These are phyloP conservation scores for Sphaerostilbella broomeana DNA, from an alignment of 2,329 filamentous ascomycete genomes.

Conservation along the genomic window DNA sequence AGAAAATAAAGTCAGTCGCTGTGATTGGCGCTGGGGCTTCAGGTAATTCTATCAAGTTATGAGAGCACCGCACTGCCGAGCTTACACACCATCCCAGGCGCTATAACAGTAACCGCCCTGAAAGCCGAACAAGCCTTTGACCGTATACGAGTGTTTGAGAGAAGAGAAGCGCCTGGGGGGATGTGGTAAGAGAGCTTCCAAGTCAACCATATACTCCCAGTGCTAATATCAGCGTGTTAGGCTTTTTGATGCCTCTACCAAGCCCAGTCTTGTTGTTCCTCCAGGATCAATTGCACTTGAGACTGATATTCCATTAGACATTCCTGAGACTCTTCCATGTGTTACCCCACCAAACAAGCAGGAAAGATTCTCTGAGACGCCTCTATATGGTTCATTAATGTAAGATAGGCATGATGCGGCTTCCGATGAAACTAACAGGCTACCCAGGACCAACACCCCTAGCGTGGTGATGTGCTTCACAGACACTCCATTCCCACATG, in stretches of 20 bases:
- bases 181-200: constrained; percentile 31
- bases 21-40: not conserved
- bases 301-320: constrained; percentile 37
- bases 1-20: not conserved
- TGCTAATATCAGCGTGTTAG: constrained; percentile 22
- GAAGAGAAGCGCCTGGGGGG: constrained; percentile 36
- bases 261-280: constrained; percentile 27
- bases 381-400: constrained; percentile 46
- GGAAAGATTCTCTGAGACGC: constrained; percentile 40
- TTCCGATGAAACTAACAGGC: not conserved
- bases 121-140: constrained; percentile 38
- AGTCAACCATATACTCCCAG: not conserved
- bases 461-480: constrained; percentile 51
- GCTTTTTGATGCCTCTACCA: constrained; percentile 40
- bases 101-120: constrained; percentile 39
- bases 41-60: not conserved
- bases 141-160: constrained; percentile 35
- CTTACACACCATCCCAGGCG: constrained; percentile 26
- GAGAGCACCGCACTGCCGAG: not conserved
- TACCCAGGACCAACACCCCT: constrained; percentile 45
- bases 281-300: constrained; percentile 39
- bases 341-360: constrained; percentile 33
- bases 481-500: constrained; percentile 45
- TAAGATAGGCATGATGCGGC: constrained; percentile 20
- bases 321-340: constrained; percentile 35